Evolutionary conservation across 2,329 filamentous ascomycete species (phyloP), one percentile per base, ranked within the genome.

Genomic region (Graphilbum fragrans): DNA sequence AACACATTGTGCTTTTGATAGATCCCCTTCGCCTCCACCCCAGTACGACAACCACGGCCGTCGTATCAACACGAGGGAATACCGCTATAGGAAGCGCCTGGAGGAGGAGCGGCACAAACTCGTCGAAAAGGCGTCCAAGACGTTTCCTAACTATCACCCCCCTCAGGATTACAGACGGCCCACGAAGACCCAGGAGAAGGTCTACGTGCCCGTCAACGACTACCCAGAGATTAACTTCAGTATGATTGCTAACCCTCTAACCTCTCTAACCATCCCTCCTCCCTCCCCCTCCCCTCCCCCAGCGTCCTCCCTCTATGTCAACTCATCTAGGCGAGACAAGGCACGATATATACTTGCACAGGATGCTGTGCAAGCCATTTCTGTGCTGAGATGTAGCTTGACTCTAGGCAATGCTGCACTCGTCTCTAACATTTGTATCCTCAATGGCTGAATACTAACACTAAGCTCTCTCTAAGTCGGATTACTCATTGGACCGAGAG

Each of bases 221-320:
- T 98, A 98, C 65, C 92, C 92, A 74, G 92, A 98, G 67, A 96
- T 98, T 81, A 98, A 98, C 82, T 98, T 98, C 86, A 98, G 92
- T 98, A 95, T 90, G 90, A 90, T 92, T 88, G 82, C 88, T 94
- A 94, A 94, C 86, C 87, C 86, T 87, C 79, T 80, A 82, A 84
- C 79, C 70, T 64, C 73, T 75, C 79, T 83, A 81, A 83, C 68
- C 65, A 69, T 67, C 53, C 58, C 56, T 51, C 18, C 19, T 38
- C 33, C 34, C 20, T 23, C 12, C 29, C 35, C 27, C 39, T 27
- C n/a, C 22, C 8, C 38, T 29, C 14, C 18, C 29, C 19, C 31
- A 5, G 27, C 31, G 17, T 29, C 21, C 38, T 41, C n/a, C 27
- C 31, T 16, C 55, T 35, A 23, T 32, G 44, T 41, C 35, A 35